Conservation (phyloP, 306 rosid species). For the Cucurbita ficifolia region DNA sequence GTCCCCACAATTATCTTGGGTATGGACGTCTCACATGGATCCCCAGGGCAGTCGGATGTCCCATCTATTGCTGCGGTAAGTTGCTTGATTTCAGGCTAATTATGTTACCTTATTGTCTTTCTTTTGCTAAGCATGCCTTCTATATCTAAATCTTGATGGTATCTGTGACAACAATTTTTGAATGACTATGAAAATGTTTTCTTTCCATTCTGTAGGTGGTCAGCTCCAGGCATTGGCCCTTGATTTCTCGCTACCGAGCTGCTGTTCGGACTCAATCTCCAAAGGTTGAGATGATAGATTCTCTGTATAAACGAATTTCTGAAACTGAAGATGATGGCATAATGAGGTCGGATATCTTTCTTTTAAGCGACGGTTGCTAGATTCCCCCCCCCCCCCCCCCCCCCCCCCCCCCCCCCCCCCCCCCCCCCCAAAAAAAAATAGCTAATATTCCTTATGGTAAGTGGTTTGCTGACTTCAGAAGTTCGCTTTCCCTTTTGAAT, state of each 20-base stretch:
- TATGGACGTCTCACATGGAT: slow-evolving; percentile 95
- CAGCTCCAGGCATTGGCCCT: slow-evolving; percentile 85
- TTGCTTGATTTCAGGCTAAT: neutral
- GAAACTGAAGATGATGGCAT: slow-evolving; percentile 73
- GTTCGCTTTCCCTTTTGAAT: neutral
- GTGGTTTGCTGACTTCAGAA: neutral
- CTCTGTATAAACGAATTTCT: slow-evolving; percentile 47
- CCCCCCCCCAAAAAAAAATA: no score
- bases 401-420: neutral
- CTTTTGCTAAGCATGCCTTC: neutral
- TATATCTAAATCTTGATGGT: neutral
- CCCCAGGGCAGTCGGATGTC: slow-evolving; percentile 78
- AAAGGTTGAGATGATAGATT: slow-evolving; percentile 78
- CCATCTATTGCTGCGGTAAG: slow-evolving; percentile 92
- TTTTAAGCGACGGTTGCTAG: neutral
- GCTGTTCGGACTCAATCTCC: slow-evolving; percentile 81
- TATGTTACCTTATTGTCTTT: neutral
- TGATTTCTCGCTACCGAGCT: slow-evolving; percentile 76
- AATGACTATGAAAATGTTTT: neutral
- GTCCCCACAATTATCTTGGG: slow-evolving; percentile 74
- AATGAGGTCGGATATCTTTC: slow-evolving; percentile 32
- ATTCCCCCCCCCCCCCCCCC: neutral
- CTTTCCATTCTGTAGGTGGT: slow-evolving; percentile 39
- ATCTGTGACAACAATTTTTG: neutral
- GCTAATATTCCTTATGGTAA: neutral